Percentiles rank a stretch among this genome's conserved stretches.
phyloP scores from a whole-genome alignment of 306 rosid species.

The Cucumis cinereus region DNA sequence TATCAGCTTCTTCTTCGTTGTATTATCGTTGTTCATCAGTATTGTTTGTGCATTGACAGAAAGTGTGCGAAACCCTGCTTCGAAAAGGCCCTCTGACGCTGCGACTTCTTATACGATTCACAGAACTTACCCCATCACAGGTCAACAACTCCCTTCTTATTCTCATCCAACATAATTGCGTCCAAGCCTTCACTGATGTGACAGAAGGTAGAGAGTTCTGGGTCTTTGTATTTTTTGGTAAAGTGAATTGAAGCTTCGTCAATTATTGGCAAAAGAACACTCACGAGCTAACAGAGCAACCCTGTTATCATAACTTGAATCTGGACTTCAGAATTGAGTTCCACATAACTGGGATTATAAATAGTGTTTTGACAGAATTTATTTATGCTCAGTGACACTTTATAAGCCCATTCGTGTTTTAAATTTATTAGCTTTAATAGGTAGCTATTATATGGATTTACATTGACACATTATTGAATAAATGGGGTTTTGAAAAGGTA shows the following conservation, averaged over 20 bases:
- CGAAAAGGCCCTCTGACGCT: slow-evolving; percentile 41
- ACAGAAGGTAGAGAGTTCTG: slow-evolving; percentile 14
- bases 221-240: neutral
- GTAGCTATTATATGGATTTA: neutral
- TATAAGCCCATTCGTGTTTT: neutral
- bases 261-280: neutral
- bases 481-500: neutral
- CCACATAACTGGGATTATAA: neutral
- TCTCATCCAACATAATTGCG: slow-evolving; percentile 81
- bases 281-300: neutral
- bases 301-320: neutral
- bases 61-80: slow-evolving; percentile 61
- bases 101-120: slow-evolving; percentile 29
- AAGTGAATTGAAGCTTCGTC: neutral
- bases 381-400: neutral
- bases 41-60: slow-evolving; percentile 26
- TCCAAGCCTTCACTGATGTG: slow-evolving; percentile 37
- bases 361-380: neutral
- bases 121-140: slow-evolving; percentile 50
- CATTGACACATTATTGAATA: neutral
- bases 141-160: slow-evolving; percentile 73
- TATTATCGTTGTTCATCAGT: neutral
- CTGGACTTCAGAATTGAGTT: neutral
- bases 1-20: neutral
- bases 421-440: neutral